phyloP scores from a whole-genome alignment of 768 basidiomycete genomes.

The Leccinum subtestaceum region DNA sequence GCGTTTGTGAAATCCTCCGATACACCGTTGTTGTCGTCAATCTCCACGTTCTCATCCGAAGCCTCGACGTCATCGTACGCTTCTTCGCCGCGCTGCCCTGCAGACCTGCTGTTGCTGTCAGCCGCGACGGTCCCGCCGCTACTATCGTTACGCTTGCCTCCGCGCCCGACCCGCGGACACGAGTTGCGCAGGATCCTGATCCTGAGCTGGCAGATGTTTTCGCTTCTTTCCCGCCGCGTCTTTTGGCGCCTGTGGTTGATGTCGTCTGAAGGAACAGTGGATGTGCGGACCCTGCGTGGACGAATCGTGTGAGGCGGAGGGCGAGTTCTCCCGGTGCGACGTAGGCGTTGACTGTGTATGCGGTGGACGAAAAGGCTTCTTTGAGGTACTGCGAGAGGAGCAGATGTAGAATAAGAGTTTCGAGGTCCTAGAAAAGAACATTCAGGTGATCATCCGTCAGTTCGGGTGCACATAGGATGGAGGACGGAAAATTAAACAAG shows the following conservation, averaged over 20 bases:
- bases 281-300: constrained; percentile 40
- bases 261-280: constrained; percentile 40
- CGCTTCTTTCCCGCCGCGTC: constrained; percentile 17
- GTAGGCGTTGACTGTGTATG: constrained; percentile 60
- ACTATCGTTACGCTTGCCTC: not conserved
- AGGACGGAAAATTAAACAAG: not conserved
- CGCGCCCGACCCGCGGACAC: not conserved
- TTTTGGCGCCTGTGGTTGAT: constrained; percentile 19
- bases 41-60: constrained; percentile 3
- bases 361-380: constrained; percentile 52
- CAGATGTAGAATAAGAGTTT: constrained; percentile 70
- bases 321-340: constrained; percentile 48
- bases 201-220: not conserved
- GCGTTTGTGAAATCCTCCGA: constrained; percentile 23
- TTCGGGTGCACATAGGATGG: not conserved
- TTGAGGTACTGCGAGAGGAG: constrained; percentile 59
- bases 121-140: constrained; percentile 11
- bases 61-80: constrained; percentile 13
- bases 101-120: not conserved
- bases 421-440: constrained; percentile 54
- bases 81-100: not conserved
- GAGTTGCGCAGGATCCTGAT: not conserved
- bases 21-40: constrained; percentile 10
- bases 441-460: not conserved
- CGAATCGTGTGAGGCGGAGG: constrained; percentile 44